phyloP scores from a whole-genome alignment of 768 basidiomycete genomes.

The Rhodotorula babjevae region DNA sequence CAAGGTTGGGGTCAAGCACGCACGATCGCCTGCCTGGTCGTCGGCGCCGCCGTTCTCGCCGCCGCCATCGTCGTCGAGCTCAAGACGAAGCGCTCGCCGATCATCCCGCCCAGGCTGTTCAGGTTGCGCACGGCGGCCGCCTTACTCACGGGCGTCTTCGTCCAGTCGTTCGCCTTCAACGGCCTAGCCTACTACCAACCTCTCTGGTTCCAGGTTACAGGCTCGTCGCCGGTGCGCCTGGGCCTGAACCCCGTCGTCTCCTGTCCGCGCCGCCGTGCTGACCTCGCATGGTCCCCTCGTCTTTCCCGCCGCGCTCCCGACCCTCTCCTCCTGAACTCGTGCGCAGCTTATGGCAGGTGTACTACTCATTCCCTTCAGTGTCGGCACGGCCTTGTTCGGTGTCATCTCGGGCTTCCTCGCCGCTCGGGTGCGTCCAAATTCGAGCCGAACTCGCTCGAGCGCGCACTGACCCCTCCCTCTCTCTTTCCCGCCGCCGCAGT shows the following conservation, averaged over 20 bases:
- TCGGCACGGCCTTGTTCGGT: conserved; percentile 38
- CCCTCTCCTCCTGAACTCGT: too few species aligned
- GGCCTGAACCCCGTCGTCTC: too few species aligned
- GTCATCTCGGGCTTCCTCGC: conserved; percentile 31
- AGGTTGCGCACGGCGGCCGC: conserved; percentile 33
- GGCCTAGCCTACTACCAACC: conserved; percentile 30
- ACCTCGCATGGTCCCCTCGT: too few species aligned
- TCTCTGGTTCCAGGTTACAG: conserved; percentile 35
- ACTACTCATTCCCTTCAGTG: conserved; percentile 37
- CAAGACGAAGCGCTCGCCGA: conserved; percentile 46
- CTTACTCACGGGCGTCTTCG: conserved; percentile 33
- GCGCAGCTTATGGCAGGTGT: conserved; percentile 36
- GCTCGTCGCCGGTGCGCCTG: conserved; percentile 13
- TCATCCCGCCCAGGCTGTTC: conserved; percentile 49
- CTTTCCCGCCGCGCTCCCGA: too few species aligned
- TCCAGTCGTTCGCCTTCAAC: conserved; percentile 40
- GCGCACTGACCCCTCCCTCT: too few species aligned
- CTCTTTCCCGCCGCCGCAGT: not conserved
- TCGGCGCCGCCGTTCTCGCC: conserved; percentile 36
- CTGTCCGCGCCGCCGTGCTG: too few species aligned
- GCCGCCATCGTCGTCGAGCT: conserved; percentile 40
- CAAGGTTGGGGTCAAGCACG: conserved; percentile 27
- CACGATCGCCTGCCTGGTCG: conserved; percentile 37
- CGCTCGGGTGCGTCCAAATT: conserved; percentile 18
- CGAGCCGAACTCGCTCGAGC: too few species aligned